Evolutionary conservation across 148 eudicot species (phyloP).

Genomic region (Vaccinium myrtillus): DNA sequence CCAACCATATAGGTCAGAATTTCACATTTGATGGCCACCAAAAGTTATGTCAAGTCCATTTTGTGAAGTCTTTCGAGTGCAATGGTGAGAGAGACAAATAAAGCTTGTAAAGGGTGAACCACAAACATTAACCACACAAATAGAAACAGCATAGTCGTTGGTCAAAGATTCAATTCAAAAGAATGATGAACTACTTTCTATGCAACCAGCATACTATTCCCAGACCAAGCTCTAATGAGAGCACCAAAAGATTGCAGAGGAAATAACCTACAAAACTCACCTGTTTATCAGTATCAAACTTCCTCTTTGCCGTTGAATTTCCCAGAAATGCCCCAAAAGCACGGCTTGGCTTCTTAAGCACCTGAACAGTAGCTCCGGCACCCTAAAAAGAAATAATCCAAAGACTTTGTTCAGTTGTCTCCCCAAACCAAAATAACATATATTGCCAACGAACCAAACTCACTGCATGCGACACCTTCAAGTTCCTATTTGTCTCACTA

Average conservation of each 20-base stretch:
- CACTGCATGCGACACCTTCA: slow-evolving; percentile 8
- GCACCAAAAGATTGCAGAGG: neutral
- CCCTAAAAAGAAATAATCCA: slow-evolving; percentile 28
- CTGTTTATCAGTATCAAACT: slow-evolving; percentile 41
- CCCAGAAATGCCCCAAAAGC: slow-evolving; percentile 90
- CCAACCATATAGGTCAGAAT: neutral
- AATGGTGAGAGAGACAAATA: neutral
- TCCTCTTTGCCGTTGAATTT: slow-evolving; percentile 59
- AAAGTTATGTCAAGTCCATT: neutral
- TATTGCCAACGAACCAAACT: neutral
- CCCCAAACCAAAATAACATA: neutral
- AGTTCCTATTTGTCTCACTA: slow-evolving; percentile 8
- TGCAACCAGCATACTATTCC: neutral
- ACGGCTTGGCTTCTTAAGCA: slow-evolving; percentile 72
- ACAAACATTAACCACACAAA: neutral
- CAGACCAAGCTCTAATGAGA: neutral
- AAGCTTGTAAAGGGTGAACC: neutral
- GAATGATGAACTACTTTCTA: neutral
- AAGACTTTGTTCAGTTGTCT: neutral
- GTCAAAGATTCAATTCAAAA: neutral
- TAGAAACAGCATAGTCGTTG: slow-evolving; percentile 3
- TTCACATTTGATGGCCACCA: neutral
- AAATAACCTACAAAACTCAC: slow-evolving; percentile 29
- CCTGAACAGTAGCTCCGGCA: slow-evolving; percentile 67
- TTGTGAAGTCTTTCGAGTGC: neutral